Base-by-base conservation (phyloP, 116 monocot genomes). In the Dioscorea cayenensis region DNA sequence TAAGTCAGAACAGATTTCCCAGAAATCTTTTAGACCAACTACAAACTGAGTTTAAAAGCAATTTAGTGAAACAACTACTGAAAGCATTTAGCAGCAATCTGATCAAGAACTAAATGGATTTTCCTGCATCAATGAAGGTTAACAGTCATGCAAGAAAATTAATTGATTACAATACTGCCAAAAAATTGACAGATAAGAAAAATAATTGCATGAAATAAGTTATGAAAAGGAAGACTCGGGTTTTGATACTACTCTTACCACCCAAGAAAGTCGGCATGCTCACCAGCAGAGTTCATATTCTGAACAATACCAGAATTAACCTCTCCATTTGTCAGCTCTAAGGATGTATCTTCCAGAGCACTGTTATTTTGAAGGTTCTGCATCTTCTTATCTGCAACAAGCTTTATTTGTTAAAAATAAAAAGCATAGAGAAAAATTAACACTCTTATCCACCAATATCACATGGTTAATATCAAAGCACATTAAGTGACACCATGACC, bases 351-450 rank as follows among this genome's bases (percentile, higher is more conserved):
- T 64, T 49, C 70, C 36, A 48, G 25, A 65, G 78, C 76, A 60
- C 36, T 70, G 61, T 21, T 23, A 74, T 65, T 51, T 60, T 73
- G 67, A 72, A 68, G 64, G 51, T 48, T 66, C 77, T 78, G 70
- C 28, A 32, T 38, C 74, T 50, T 63, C 76, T 74, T 67, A 78
- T 85, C 93, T 93, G 93, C 75, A 84, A 65, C 70, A 79, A 78
- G 61, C 73, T 86, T 55, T 83, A 63, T 35, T 60, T 10, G 70
- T 83, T 78, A 82, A 76, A 79, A 32, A 32, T 32, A 32, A 32
- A 55, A 16, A 55, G 14, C 5, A 18, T 55, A 55, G 55, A 55
- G 55, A 6, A 18, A 16, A 55, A 55, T 55, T 55, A 55, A 11
- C 17, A 16, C 55, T 55, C 55, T n/a, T 16, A 16, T 55, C 55